These are phyloP conservation scores for Pichia ethanolica DNA, from an alignment of 805 yeast species.

Conservation along the genomic window DNA sequence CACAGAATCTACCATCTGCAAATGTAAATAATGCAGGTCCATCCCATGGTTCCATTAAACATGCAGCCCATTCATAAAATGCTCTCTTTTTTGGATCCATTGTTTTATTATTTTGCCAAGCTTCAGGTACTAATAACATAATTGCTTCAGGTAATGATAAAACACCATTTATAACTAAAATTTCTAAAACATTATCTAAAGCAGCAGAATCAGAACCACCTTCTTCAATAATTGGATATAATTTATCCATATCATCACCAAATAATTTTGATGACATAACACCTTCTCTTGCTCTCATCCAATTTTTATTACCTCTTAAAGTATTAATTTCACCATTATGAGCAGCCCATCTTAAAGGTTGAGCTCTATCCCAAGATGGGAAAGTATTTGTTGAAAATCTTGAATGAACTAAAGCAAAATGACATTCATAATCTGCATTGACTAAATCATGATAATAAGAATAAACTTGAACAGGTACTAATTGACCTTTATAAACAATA, in stretches of 20 bases:
- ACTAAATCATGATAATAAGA: slow-evolving; percentile 88
- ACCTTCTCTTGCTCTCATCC: slow-evolving; percentile 99
- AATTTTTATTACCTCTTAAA: slow-evolving; percentile 93
- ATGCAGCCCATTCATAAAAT: slow-evolving; percentile 98
- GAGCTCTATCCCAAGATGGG: slow-evolving; percentile 99
- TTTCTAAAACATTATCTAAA: slow-evolving; percentile 88
- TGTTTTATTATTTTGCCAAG: slow-evolving; percentile 83
- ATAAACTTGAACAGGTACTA: slow-evolving; percentile 94
- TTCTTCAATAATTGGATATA: slow-evolving; percentile 94
- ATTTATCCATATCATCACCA: slow-evolving; percentile 84
- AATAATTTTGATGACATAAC: slow-evolving; percentile 82
- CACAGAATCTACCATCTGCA: slow-evolving; percentile 96
- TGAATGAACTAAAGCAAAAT: slow-evolving; percentile 93
- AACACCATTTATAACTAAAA: slow-evolving; percentile 86
- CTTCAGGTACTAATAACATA: slow-evolving; percentile 95
- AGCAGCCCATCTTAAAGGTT: slow-evolving; percentile 94
- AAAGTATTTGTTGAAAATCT: slow-evolving; percentile 96
- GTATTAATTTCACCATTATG: slow-evolving; percentile 99
- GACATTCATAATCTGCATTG: slow-evolving; percentile 88
- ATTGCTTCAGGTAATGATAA: slow-evolving; percentile 92
- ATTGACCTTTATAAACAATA: slow-evolving; percentile 95
- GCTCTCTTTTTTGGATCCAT: slow-evolving; percentile 92
- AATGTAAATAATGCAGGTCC: slow-evolving; percentile 97
- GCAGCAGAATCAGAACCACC: slow-evolving; percentile 99
- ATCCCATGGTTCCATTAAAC: slow-evolving; percentile 99